phyloP scores from a whole-genome alignment of 2,329 filamentous ascomycete genomes.

The Xylaria sp. region DNA sequence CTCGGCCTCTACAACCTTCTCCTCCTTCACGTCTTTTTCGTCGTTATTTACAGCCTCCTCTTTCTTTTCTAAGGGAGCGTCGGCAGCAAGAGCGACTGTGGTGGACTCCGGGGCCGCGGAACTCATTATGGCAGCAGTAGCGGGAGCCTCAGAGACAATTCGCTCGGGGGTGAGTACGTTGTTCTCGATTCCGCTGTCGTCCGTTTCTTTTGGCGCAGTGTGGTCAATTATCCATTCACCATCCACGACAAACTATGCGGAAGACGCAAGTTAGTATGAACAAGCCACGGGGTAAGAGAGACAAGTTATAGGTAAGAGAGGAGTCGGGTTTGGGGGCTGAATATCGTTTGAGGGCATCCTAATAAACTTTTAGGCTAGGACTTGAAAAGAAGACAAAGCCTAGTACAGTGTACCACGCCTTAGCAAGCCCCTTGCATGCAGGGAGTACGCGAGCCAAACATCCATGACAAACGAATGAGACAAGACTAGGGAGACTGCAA shows the following conservation, averaged over 20 bases:
- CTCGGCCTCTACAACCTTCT: conserved; percentile 35
- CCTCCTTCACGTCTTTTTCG: conserved; percentile 9
- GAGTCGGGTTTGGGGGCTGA: conserved; percentile 19
- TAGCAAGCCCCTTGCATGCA: conserved; percentile 10
- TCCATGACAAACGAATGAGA: conserved; percentile 22
- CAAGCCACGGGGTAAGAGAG: conserved; percentile 36
- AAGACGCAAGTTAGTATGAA: conserved; percentile 42
- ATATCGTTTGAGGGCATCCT: conserved; percentile 1
- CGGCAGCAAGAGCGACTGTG: conserved; percentile 74
- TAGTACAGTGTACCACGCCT: conserved; percentile 5
- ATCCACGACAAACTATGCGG: conserved; percentile 88
- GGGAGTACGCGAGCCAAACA: conserved; percentile 4
- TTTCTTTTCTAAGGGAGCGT: conserved; percentile 71
- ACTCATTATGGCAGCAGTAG: conserved; percentile 67
- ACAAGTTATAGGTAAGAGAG: conserved; percentile 19
- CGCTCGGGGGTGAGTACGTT: conserved; percentile 85
- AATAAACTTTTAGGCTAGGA: conserved; percentile 20
- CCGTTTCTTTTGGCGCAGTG: conserved; percentile 81
- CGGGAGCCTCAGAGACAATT: conserved; percentile 62
- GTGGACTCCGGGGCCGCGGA: conserved; percentile 76
- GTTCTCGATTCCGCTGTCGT: conserved; percentile 87
- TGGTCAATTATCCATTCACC: conserved; percentile 88
- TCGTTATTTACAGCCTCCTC: conserved; percentile 45
- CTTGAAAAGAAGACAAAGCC: conserved; percentile 16
- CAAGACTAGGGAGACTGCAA: conserved; percentile 2